Conservation (phyloP, 495 filamentous ascomycete genomes). For the Symbiotaphrina buchneri region DNA sequence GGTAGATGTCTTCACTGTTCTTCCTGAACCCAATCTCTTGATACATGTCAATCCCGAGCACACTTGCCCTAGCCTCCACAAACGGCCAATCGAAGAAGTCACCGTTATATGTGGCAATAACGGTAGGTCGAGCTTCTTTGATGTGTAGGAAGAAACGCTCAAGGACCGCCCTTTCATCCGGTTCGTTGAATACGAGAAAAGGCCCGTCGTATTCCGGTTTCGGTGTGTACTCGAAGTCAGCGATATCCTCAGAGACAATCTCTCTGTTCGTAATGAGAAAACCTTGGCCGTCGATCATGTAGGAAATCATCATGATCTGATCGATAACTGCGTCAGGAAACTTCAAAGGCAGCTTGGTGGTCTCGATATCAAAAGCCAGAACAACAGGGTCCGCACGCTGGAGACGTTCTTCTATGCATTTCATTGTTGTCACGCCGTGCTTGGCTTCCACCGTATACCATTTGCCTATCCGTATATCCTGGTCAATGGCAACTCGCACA, state of each 20-base stretch:
- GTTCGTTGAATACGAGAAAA: slow-evolving; percentile 96
- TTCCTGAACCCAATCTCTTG: slow-evolving; percentile 90
- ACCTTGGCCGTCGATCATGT: slow-evolving; percentile 98
- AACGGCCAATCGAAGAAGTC: slow-evolving; percentile 99
- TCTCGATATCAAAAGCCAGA: slow-evolving; percentile 96
- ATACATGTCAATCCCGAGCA: slow-evolving; percentile 98
- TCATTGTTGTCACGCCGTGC: slow-evolving; percentile 64
- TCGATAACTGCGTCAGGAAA: slow-evolving; percentile 93
- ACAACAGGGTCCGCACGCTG: slow-evolving; percentile 84
- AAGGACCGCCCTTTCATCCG: slow-evolving; percentile 68
- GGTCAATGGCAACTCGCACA: slow-evolving; percentile 93
- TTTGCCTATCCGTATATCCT: slow-evolving; percentile 87
- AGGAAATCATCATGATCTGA: slow-evolving; percentile 99
- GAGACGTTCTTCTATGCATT: slow-evolving; percentile 70
- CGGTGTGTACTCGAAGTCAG: slow-evolving; percentile 95
- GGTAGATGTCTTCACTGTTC: slow-evolving; percentile 87
- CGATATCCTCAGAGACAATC: slow-evolving; percentile 92
- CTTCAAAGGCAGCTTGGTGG: slow-evolving; percentile 86
- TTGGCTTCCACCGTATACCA: slow-evolving; percentile 96
- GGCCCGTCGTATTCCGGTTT: slow-evolving; percentile 87
- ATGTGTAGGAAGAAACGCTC: slow-evolving; percentile 92
- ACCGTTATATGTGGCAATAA: slow-evolving; percentile 98
- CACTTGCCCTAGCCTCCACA: slow-evolving; percentile 77
- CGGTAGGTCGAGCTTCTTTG: slow-evolving; percentile 81
- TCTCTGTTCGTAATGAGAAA: slow-evolving; percentile 97